Evolutionary conservation across 345 rosid genomes (phyloP).

Genomic region (Carallia pectinifolia): DNA sequence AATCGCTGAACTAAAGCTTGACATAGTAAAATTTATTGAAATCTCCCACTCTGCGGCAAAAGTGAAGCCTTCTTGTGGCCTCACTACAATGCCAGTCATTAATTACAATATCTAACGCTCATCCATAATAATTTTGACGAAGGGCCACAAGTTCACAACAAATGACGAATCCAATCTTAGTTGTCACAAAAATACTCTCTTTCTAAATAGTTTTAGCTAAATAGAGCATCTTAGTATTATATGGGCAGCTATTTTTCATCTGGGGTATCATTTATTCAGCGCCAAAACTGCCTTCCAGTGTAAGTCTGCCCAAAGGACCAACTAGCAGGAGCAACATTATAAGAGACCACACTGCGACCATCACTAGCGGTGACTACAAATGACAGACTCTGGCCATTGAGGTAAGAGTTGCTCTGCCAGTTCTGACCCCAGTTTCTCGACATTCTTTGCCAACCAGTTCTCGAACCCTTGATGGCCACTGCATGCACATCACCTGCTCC

Average conservation of each 20-base stretch:
- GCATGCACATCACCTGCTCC: slow-evolving; percentile 62
- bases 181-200: too few relatives aligned
- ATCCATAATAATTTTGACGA: too few relatives aligned
- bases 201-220: not conserved
- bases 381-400: slow-evolving; percentile 54
- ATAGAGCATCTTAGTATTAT: not conserved
- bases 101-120: too few relatives aligned
- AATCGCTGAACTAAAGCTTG: too few relatives aligned
- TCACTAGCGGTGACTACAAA: slow-evolving; percentile 55
- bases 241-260: not conserved
- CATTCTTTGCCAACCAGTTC: slow-evolving; percentile 59
- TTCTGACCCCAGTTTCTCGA: slow-evolving; percentile 77
- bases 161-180: too few relatives aligned
- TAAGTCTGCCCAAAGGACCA: slow-evolving; percentile 70
- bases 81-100: too few relatives aligned
- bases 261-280: slow-evolving; percentile 2
- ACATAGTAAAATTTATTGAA: too few relatives aligned
- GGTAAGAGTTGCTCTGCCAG: slow-evolving; percentile 61
- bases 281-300: slow-evolving; percentile 19
- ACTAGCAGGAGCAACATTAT: slow-evolving; percentile 45
- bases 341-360: slow-evolving; percentile 41
- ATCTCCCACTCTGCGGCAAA: too few relatives aligned
- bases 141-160: too few relatives aligned
- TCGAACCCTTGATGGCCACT: slow-evolving; percentile 58
- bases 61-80: too few relatives aligned